Evolutionary conservation across 257 asterid genomes (phyloP), one percentile per base, ranked within the genome.

Genomic region (Salvia miltiorrhiza): DNA sequence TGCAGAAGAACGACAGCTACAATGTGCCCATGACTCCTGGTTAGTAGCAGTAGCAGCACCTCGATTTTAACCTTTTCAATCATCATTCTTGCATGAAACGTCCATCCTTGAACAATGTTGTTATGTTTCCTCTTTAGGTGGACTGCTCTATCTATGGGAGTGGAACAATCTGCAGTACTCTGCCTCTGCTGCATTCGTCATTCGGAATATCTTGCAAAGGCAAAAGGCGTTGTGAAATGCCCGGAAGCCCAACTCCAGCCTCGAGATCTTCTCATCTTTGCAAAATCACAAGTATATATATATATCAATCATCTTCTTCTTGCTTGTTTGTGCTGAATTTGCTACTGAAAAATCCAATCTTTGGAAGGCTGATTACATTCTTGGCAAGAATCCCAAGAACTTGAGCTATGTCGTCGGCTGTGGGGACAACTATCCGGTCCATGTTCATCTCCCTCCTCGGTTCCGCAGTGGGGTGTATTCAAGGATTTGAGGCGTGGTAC

Each of bases 141-240:
- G 97, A 33, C 84, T 93, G 39, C 62, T 88, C 13, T 84, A 88
- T 37, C 26, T 82, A 14, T 86, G 67, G 0, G 85, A 88, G 23
- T 90, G 92, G 98, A 93, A 93, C 86, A 90, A 88, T 50, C 75
- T 93, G 66, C 98, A 93, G 75, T 93, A 90, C 26, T 73, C 87
- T 8, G 77, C 95, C 70, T 82, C 97, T 1, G 88, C 96, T 45
- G 86, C 97, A 19, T 88, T 90, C 75, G 83, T 90, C 16, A 76
- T 85, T 93, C 98, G 32, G 89, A 90, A 32, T 93, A 93, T 70
- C 97, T 93, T 21, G 63, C 85, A 4, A 74, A 82, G 83, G 79
- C 80, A 13, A 84, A 85, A 3, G 61, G 37, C 10, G 60, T 63
- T 6, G 71, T 93, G 35, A 76, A 73, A 13, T 93, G 98, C 41